These are phyloP conservation scores for Triticum timopheevii DNA, from an alignment of 176 grass and related monocot species.

Conservation along the genomic window DNA sequence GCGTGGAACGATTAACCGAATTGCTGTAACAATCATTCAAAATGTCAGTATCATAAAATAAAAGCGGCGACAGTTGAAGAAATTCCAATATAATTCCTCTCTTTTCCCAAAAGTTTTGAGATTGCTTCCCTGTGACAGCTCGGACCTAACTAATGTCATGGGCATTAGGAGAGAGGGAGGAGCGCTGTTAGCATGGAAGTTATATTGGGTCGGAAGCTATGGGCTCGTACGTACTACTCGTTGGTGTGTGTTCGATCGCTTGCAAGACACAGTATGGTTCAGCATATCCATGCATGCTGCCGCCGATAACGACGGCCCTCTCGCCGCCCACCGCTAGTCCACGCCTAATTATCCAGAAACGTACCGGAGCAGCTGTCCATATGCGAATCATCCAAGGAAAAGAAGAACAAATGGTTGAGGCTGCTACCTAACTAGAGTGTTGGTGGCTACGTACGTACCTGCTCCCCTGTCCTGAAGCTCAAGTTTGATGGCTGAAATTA, in stretches of 20 bases:
- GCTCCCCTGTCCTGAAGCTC: too few relatives aligned
- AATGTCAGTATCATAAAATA: neutral
- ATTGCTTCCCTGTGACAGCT: constrained; percentile 15
- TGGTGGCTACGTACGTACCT: too few relatives aligned
- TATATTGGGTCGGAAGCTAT: neutral
- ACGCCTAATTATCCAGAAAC: neutral
- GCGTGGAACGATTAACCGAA: too few relatives aligned
- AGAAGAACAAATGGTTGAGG: neutral
- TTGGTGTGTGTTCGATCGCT: constrained; percentile 25
- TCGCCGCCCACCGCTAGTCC: neutral
- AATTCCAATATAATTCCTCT: neutral
- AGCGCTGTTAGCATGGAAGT: neutral
- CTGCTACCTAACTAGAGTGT: neutral
- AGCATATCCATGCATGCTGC: neutral
- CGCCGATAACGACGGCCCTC: constrained; percentile 14
- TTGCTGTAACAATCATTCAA: neutral
- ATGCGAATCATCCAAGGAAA: neutral
- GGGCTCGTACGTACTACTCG: neutral
- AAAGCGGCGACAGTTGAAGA: neutral
- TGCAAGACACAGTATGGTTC: constrained; percentile 16
- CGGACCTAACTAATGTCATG: neutral
- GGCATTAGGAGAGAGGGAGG: too few relatives aligned
- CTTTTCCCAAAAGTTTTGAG: neutral
- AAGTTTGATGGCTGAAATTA: too few relatives aligned
- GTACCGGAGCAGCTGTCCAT: neutral